phyloP scores from a whole-genome alignment of 441 rosid genomes.

The Hypseocharis bilobata region DNA sequence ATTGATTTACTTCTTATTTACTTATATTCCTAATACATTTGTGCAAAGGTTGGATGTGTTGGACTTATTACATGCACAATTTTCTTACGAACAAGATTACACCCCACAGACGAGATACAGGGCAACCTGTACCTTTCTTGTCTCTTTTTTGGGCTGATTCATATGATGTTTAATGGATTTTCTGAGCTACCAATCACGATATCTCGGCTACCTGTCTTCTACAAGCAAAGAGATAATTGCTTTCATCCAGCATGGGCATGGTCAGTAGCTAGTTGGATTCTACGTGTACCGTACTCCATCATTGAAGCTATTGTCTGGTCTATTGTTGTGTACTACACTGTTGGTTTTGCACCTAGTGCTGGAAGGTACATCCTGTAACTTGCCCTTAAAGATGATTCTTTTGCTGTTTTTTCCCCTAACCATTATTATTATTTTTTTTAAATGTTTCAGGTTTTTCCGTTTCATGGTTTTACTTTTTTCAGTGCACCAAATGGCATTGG shows the following conservation, averaged over 20 bases:
- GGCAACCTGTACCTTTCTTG: constrained; percentile 70
- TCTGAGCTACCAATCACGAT: constrained; percentile 73
- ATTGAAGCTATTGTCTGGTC: constrained; percentile 83
- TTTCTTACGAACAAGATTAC: constrained; percentile 66
- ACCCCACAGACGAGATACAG: constrained; percentile 58
- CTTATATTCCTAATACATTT: constrained; percentile 8
- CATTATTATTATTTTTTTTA: not conserved
- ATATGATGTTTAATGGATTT: constrained; percentile 86
- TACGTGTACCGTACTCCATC: constrained; percentile 76
- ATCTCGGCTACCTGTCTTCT: constrained; percentile 77
- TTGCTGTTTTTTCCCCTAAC: constrained; percentile 12
- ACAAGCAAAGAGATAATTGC: constrained; percentile 77
- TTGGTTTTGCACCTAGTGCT: constrained; percentile 67
- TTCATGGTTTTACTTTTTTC: constrained; percentile 56
- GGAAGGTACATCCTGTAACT: constrained; percentile 41
- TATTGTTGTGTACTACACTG: constrained; percentile 64
- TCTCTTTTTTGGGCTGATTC: constrained; percentile 74
- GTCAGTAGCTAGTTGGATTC: constrained; percentile 64
- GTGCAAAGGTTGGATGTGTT: constrained; percentile 59
- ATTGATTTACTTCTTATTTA: constrained; percentile 7
- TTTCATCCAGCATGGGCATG: constrained; percentile 95
- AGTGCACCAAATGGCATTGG: constrained; percentile 85
- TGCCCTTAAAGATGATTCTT: not conserved
- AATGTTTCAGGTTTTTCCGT: constrained; percentile 50
- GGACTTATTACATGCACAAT: constrained; percentile 74